These are phyloP conservation scores for Chrysanthemum lavandulifolium DNA, from an alignment of 129 eudicot species.

Conservation along the genomic window DNA sequence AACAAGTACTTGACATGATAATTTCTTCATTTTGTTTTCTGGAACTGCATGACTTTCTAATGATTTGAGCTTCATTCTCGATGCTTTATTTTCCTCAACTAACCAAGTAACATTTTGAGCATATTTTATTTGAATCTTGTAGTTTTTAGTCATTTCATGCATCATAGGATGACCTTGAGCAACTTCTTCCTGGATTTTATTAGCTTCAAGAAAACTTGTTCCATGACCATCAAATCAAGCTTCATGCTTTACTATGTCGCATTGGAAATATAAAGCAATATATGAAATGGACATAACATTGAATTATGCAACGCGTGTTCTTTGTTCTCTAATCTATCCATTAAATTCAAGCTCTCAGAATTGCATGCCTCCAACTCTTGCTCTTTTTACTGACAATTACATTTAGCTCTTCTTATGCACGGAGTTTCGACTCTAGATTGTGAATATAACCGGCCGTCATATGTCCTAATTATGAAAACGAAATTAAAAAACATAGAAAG, in stretches of 20 bases:
- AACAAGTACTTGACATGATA: slow-evolving; percentile 38
- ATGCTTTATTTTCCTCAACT: slow-evolving; percentile 51
- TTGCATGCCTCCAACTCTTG: slow-evolving; percentile 27
- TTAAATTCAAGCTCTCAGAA: no score
- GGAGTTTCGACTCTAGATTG: slow-evolving; percentile 48
- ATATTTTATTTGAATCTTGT: slow-evolving; percentile 36
- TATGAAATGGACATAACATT: slow-evolving; percentile 46
- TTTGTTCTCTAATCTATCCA: slow-evolving; percentile 33
- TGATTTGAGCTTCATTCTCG: slow-evolving; percentile 39
- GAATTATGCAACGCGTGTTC: slow-evolving; percentile 51
- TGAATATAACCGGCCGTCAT: slow-evolving; percentile 51
- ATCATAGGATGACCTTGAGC: slow-evolving; percentile 46
- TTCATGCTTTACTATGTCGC: slow-evolving; percentile 86
- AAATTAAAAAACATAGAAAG: no score
- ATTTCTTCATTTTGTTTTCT: slow-evolving; percentile 38
- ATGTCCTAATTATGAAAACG: neutral
- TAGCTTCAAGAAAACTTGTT: slow-evolving; percentile 60
- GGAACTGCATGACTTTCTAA: slow-evolving; percentile 42
- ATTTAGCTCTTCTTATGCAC: slow-evolving; percentile 43
- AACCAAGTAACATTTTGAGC: slow-evolving; percentile 36
- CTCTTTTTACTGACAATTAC: slow-evolving; percentile 39
- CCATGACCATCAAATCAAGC: slow-evolving; percentile 68
- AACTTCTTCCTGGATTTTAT: slow-evolving; percentile 54
- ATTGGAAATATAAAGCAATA: slow-evolving; percentile 65
- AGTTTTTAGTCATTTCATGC: slow-evolving; percentile 42